A percentile compares a stretch with the other conserved stretches of the same genome.
phyloP scores from a whole-genome alignment of 305 asterid species.

The Nicotiana rustica region DNA sequence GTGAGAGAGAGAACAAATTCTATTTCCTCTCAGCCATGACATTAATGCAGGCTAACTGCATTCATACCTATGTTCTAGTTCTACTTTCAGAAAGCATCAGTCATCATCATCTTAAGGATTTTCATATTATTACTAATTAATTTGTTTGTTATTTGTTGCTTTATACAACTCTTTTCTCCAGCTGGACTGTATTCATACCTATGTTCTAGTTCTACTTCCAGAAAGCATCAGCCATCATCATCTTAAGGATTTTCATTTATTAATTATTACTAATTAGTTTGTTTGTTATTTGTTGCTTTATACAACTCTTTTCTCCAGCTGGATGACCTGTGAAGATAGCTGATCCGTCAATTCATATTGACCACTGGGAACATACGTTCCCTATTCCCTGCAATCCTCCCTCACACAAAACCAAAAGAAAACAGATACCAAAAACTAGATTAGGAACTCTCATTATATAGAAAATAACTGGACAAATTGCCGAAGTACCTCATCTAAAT shows the following conservation, averaged over 20 bases:
- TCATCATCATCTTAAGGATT: conserved; percentile 17
- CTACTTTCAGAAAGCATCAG: conserved; percentile 7
- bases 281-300: not conserved
- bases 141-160: conserved; percentile 12
- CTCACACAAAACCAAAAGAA: conserved; percentile 25
- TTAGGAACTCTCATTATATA: conserved; percentile 6
- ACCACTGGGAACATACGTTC: not conserved
- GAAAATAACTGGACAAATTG: conserved; percentile 16
- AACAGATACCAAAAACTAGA: conserved; percentile 22
- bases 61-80: not conserved
- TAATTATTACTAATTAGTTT: not conserved
- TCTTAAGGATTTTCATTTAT: not conserved
- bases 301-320: not conserved
- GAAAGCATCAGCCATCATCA: conserved; percentile 26
- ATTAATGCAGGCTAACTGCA: not conserved
- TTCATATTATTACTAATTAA: not conserved
- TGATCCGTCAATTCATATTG: not conserved
- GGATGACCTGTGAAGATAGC: conserved; percentile 14
- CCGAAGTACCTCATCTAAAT: conserved; percentile 88
- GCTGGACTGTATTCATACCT: not conserved
- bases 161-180: not conserved
- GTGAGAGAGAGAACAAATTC: not conserved
- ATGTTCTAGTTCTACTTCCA: conserved; percentile 5
- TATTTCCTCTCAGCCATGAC: not conserved
- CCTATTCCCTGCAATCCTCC: not conserved